Conservation (phyloP, 495 filamentous ascomycete genomes). For the Neurospora discreta region DNA sequence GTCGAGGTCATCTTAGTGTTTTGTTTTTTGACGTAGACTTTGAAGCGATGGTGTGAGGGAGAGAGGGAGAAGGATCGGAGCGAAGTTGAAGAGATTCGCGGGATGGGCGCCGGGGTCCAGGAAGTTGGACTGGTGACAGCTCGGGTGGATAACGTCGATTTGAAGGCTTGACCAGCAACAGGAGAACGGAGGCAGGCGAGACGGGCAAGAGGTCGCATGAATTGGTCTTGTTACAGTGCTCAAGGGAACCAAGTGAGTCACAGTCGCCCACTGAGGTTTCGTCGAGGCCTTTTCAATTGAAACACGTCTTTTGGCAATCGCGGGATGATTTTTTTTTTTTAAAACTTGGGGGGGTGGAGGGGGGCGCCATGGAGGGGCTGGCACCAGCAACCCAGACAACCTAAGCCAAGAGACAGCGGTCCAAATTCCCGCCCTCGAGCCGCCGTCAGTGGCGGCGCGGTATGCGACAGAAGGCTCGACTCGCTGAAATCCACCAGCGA, state of each 20-base stretch:
- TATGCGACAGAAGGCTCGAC: background rate
- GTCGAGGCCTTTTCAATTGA: background rate
- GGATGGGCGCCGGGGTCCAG: background rate
- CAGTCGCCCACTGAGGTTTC: conserved; percentile 1
- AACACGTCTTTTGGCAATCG: background rate
- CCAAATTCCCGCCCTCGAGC: background rate
- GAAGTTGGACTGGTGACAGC: background rate
- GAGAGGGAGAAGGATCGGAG: conserved; percentile 10
- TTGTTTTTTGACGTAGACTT: conserved; percentile 24
- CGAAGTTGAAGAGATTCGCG: conserved; percentile 5
- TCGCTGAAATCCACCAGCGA: background rate
- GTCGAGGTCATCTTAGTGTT: conserved; percentile 28
- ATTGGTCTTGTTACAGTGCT: conserved; percentile 7
- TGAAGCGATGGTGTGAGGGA: conserved; percentile 8
- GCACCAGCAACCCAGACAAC: background rate
- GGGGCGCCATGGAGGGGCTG: background rate
- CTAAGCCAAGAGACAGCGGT: background rate
- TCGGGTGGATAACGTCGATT: conserved; percentile 5
- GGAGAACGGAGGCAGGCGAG: conserved; percentile 11
- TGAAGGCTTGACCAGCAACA: conserved; percentile 16
- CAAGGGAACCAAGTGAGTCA: conserved; percentile 19
- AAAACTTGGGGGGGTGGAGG: background rate
- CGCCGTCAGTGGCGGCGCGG: background rate
- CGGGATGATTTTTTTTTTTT: background rate
- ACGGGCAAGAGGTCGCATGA: conserved; percentile 15